Base-by-base conservation (phyloP, 1,284 basidiomycete genomes). In the Schizophyllum amplum region DNA sequence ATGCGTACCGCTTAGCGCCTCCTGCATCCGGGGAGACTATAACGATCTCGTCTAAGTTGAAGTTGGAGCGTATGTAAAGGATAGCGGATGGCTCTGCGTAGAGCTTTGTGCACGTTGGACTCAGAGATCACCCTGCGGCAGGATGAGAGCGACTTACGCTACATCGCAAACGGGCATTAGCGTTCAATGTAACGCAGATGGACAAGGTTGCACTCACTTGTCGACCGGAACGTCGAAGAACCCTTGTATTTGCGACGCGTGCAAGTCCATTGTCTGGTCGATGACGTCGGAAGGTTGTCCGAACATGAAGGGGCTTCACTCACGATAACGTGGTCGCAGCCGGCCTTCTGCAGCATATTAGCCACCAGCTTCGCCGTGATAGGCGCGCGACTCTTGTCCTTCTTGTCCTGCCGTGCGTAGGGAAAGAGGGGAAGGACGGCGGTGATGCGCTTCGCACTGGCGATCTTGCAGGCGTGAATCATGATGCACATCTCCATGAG, bases 201-300 rank as follows among this genome's bases (percentile, higher is more conserved):
- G n/a, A n/a, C n/a, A n/a, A n/a, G n/a, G n/a, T n/a, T n/a, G 49
- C 53, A 85, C 93, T 82, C 71, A 97, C 94, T 98, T 98, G 80
- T 99, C 96, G 61, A 99, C 96, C 17, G 97, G 97, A n/a, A 98
- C 96, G 72, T 99, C 96, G 72, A 99, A 99, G 80, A 99, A 99
- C 33, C 97, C 97, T 74, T 99, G 95, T 62, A 98, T 98, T 69
- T 97, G 95, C n/a, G 92, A 94, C 52, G 95, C 94, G 69, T 98
- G 94, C 65, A 98, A 75, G 74, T 97, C 95, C 94, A 96, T 99
- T 25, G 94, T 98, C 96, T 98, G 66, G 24, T 53, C 52, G 56
- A 52, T 57, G 50, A 17, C 49, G 57, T 26, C 27, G n/a, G 27
- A 54, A 52, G n/a, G 52, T 22, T 20, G 20, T 46, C 22, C 52